Evolutionary conservation across 1,139 yeast genomes (phyloP), one percentile per base, ranked within the genome.

Genomic region (Nakaseomyces glabratus): DNA sequence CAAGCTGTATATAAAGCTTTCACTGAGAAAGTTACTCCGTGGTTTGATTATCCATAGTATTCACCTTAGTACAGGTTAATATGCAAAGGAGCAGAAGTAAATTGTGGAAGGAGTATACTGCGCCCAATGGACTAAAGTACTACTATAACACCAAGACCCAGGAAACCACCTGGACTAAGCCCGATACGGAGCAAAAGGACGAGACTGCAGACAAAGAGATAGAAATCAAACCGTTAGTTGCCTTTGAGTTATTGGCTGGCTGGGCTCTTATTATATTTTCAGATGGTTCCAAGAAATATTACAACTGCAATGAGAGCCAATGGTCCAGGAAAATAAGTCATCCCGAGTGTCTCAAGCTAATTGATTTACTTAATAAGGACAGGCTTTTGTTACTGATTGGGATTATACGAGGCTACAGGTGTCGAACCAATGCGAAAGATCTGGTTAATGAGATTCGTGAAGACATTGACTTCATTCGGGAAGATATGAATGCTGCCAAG

Each of bases 131-230:
- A 1, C 65, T 76, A 24, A 65, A 65, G 3, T 26, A 26, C 30
- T 26, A 17, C 21, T 26, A 26, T n/a, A 26, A 26, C 13, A 21
- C 12, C n/a, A 26, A 4, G 21, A 81, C 93, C 0, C 70, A 75
- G 39, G 75, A 75, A 46, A 76, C 95, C 0, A 76, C 80, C 30
- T 85, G 95, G 94, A 81, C 79, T 5, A 71, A 74, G 43, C 96
- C 96, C 0, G 72, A 63, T 11, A 73, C 38, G 7, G 38, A 32
- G 10, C 21, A 23, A 22, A 23, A 20, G 13, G 18, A 23, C 18
- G 28, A 12, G 13, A 19, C 29, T 15, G 31, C 25, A 15, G 28
- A 19, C 14, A 14, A 20, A 7, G 28, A 29, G 24, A 12, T 13
- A 4, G 38, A 35, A 7, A 28, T 33, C n/a, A 25, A 23, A 6